A percentile compares a stretch with the other conserved stretches of the same genome.
Conservation (phyloP, 768 basidiomycete genomes). For the Collybiopsis confluens region DNA sequence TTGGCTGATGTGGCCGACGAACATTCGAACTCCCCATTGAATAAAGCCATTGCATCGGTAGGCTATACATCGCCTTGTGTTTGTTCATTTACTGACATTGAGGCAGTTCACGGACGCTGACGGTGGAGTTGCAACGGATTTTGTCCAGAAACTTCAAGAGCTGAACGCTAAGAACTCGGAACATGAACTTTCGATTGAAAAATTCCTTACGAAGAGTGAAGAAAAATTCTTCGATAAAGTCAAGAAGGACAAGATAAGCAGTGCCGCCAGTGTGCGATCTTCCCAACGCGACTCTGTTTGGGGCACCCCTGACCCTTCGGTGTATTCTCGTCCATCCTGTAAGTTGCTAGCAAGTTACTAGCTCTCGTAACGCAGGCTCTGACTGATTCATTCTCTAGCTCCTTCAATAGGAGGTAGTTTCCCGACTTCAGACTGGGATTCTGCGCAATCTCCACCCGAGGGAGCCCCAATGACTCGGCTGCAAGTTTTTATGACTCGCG, state of each 20-base stretch:
- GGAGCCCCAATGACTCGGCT: slow-evolving; percentile 80
- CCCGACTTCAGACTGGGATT: slow-evolving; percentile 37
- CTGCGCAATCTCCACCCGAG: slow-evolving; percentile 42
- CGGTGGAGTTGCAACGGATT: slow-evolving; percentile 87
- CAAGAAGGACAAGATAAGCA: slow-evolving; percentile 82
- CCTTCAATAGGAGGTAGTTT: slow-evolving; percentile 49
- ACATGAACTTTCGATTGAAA: slow-evolving; percentile 88
- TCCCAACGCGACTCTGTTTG: slow-evolving; percentile 81
- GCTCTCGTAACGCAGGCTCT: not conserved
- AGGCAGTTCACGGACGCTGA: slow-evolving; percentile 87
- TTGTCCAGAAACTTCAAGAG: slow-evolving; percentile 79
- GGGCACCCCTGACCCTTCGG: slow-evolving; percentile 64
- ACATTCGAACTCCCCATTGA: slow-evolving; percentile 84
- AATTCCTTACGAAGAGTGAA: slow-evolving; percentile 86
- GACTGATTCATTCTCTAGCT: slow-evolving; percentile 23
- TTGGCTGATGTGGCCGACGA: slow-evolving; percentile 91
- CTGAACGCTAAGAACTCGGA: slow-evolving; percentile 87
- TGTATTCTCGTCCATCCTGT: slow-evolving; percentile 75
- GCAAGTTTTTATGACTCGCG: slow-evolving; percentile 80
- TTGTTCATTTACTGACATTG: slow-evolving; percentile 4
- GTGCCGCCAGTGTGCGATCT: slow-evolving; percentile 74
- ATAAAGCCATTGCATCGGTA: slow-evolving; percentile 90
- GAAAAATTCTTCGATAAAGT: slow-evolving; percentile 92
- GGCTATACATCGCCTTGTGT: slow-evolving; percentile 17
- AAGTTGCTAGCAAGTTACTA: slow-evolving; percentile 30